Evolutionary conservation across 2,329 filamentous ascomycete species (phyloP).

Genomic region (Aspergillus sp.): DNA sequence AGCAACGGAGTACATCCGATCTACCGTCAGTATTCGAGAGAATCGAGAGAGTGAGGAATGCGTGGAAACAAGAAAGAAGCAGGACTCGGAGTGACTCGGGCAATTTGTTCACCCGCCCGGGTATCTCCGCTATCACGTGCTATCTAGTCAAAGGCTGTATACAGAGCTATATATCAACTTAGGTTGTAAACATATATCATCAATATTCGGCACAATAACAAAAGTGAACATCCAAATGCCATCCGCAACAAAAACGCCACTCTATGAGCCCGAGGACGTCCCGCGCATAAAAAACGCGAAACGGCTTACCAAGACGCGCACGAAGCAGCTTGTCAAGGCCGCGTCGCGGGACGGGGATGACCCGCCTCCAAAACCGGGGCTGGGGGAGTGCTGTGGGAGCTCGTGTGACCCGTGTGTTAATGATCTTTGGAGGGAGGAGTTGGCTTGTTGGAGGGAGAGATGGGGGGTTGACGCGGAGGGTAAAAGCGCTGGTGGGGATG

Average conservation of each 20-base stretch:
- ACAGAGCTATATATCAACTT: no score
- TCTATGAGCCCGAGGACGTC: conserved; percentile 25
- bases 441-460: conserved; percentile 33
- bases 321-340: conserved; percentile 34
- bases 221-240: background rate
- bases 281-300: conserved; percentile 32
- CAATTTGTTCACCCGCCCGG: background rate
- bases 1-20: no score
- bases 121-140: background rate
- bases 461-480: conserved; percentile 26
- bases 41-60: background rate
- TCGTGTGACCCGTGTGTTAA: conserved; percentile 39
- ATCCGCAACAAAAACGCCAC: conserved; percentile 13
- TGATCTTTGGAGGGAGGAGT: conserved; percentile 36
- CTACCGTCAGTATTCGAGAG: no score
- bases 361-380: conserved; percentile 32
- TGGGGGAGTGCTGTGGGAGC: conserved; percentile 37
- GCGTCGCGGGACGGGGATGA: conserved; percentile 30
- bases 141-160: background rate
- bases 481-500: conserved; percentile 11
- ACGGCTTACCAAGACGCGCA: conserved; percentile 29
- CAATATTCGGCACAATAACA: no score
- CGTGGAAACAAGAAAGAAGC: background rate
- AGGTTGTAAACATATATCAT: no score
- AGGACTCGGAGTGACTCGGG: no score